Conservation (phyloP, 345 rosid genomes). For the Murraya koenigii region DNA sequence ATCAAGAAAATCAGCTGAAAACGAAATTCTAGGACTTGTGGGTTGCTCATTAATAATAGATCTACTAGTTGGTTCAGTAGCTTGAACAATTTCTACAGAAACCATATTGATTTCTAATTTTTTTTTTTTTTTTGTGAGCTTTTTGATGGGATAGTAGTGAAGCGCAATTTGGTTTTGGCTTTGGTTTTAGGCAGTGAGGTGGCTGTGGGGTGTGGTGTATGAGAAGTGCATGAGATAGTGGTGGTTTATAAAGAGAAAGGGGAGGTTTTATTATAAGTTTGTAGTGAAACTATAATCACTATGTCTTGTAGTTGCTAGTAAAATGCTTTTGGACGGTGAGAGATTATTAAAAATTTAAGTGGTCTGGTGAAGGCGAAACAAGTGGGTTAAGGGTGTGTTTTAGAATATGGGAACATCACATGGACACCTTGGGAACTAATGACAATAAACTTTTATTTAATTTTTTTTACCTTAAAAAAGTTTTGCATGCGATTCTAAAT, state of each 20-base stretch:
- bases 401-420: conserved; percentile 42
- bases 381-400: conserved; percentile 34
- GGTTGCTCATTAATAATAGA: conserved; percentile 37
- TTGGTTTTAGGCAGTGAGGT: neutral
- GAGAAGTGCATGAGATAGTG: conserved; percentile 18
- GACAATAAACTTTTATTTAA: neutral
- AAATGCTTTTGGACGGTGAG: conserved; percentile 39
- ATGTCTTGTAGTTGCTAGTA: conserved; percentile 24
- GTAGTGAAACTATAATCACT: neutral
- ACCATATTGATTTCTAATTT: conserved; percentile 34
- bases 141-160: neutral
- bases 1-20: conserved; percentile 74
- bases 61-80: conserved; percentile 26
- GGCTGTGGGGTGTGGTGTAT: neutral
- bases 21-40: conserved; percentile 74
- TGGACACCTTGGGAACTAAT: conserved; percentile 29
- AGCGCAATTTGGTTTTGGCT: neutral
- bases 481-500: neutral
- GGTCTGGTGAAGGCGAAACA: conserved; percentile 39
- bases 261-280: neutral
- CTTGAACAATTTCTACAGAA: conserved; percentile 43
- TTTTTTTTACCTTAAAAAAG: neutral
- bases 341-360: conserved; percentile 26
- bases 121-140: neutral
- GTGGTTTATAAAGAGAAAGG: conserved; percentile 27